Evolutionary conservation across 176 grass and related monocot genomes (phyloP).

Genomic region (Paspalum notatum): DNA sequence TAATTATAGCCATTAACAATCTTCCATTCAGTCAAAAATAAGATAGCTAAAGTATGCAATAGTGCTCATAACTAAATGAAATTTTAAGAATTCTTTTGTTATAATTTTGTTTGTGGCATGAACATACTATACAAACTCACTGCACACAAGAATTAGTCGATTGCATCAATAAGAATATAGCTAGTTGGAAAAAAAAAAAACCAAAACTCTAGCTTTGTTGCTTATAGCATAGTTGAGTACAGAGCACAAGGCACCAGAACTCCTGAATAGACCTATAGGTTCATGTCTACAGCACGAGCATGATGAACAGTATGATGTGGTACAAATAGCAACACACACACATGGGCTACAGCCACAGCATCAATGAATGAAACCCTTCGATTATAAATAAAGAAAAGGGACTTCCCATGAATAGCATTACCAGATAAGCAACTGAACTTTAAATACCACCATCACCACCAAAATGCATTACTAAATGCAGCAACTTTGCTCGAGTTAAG

Average conservation of each 20-base stretch:
- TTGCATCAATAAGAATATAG: conserved; percentile 27
- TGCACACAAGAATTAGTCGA: conserved; percentile 17
- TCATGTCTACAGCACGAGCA: conserved; percentile 29
- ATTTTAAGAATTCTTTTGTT: not conserved
- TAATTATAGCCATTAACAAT: conserved; percentile 17
- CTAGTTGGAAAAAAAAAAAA: conserved; percentile 18
- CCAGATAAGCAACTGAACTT: conserved; percentile 1
- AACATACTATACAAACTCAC: not conserved
- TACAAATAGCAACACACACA: conserved; percentile 1
- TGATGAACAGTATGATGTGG: conserved; percentile 22
- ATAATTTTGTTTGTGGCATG: conserved; percentile 30
- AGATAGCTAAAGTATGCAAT: conserved; percentile 12
- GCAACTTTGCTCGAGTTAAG: conserved; percentile 9
- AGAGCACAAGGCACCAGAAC: conserved; percentile 18
- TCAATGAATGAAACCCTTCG: conserved; percentile 19
- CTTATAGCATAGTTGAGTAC: conserved; percentile 9
- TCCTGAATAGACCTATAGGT: conserved; percentile 10
- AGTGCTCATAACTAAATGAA: conserved; percentile 15
- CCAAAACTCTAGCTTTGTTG: not conserved
- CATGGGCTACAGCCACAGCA: conserved; percentile 8
- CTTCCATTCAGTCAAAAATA: conserved; percentile 25
- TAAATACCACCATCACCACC: conserved; percentile 16
- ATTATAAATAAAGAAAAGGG: conserved; percentile 27
- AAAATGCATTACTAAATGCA: conserved; percentile 16
- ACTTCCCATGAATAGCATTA: conserved; percentile 21